A percentile compares a stretch with the other conserved stretches of the same genome.
phyloP scores from a whole-genome alignment of 225 moss, liverwort and hornwort genomes.

The Lunularia cruciata region DNA sequence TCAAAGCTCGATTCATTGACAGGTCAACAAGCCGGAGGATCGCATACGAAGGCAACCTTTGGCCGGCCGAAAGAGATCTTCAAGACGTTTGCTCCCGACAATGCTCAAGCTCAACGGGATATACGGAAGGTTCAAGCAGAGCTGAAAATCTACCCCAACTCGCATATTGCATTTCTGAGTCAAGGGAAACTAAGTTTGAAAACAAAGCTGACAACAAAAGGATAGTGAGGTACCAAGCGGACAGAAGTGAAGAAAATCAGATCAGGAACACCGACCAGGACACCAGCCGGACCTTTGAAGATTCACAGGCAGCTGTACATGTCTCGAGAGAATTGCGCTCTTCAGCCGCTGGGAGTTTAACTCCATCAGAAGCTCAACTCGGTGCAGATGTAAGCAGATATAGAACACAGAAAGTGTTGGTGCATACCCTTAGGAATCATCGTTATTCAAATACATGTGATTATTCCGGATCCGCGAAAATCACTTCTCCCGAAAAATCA shows the following conservation, averaged over 20 bases:
- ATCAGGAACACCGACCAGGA: conserved; percentile 20
- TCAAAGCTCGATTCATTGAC: conserved; percentile 14
- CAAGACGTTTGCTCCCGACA: conserved; percentile 24
- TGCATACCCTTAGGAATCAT: not conserved
- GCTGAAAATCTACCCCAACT: conserved; percentile 22
- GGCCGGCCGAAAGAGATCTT: conserved; percentile 32
- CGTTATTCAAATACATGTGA: not conserved
- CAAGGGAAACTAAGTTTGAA: conserved; percentile 6
- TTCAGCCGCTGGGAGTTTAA: not conserved
- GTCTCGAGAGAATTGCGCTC: not conserved
- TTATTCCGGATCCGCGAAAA: not conserved
- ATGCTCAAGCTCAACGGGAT: conserved; percentile 28
- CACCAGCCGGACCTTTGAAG: not conserved
- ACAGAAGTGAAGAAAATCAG: conserved; percentile 20
- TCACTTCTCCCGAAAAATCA: not conserved
- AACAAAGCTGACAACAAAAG: conserved; percentile 16
- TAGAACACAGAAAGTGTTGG: not conserved
- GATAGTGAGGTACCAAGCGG: conserved; percentile 3
- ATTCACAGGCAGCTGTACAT: too few species aligned
- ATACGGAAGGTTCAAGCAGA: conserved; percentile 22
- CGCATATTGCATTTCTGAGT: conserved; percentile 18
- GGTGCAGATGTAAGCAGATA: not conserved
- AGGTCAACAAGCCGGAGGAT: conserved; percentile 40
- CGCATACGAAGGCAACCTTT: conserved; percentile 32
- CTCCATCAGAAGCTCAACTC: not conserved